Evolutionary conservation across 176 grass and related monocot genomes (phyloP), one percentile per base, ranked within the genome.

Genomic region (Triticum monococcum): DNA sequence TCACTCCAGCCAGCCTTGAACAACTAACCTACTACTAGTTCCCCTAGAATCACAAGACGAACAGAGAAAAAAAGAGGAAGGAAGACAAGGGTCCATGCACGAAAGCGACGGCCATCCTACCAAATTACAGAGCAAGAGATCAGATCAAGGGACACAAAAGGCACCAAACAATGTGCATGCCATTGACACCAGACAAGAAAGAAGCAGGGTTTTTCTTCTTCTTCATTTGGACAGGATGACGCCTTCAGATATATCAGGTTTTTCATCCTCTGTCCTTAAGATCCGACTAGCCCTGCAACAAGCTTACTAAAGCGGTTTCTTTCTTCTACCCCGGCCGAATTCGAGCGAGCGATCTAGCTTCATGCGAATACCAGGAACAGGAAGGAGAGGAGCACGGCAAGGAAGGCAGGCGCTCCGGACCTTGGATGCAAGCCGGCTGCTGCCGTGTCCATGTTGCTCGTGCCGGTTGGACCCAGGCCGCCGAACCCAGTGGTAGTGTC

Each of bases 381-480:
- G 78, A 80, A 11, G 25, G 59, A 76, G 64, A 91, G 36, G 62
- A 92, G 63, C 78, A 68, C 1, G 5, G 64, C 22, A 28, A 68
- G 13, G 82, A 88, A 9, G 45, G 82, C 24, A 23, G 5, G 54
- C 38, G 80, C 35, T 9, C 38, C 61, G 6, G 86, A 31, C 41
- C 8, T 84, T 63, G 75, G 83, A 45, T 68, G 60, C 78, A 72
- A 35, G n/a, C 67, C 67, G 0, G 88, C 64, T 5, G 80, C 54
- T 0, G 90, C 88, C 0, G 85, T 82, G 82, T 97, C 94, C 80
- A 94, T 62, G 79, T 48, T 81, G 69, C 38, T 68, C 8, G 86
- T 89, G 80, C 89, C 87, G 4, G 91, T 61, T 16, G 94, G 94
- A 37, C 94, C 92, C 28, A 97, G 80, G 52, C 94, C 81, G 10